These are phyloP conservation scores for Polysphondylium violaceum DNA, from an alignment of 78 protist species.

Conservation along the genomic window DNA sequence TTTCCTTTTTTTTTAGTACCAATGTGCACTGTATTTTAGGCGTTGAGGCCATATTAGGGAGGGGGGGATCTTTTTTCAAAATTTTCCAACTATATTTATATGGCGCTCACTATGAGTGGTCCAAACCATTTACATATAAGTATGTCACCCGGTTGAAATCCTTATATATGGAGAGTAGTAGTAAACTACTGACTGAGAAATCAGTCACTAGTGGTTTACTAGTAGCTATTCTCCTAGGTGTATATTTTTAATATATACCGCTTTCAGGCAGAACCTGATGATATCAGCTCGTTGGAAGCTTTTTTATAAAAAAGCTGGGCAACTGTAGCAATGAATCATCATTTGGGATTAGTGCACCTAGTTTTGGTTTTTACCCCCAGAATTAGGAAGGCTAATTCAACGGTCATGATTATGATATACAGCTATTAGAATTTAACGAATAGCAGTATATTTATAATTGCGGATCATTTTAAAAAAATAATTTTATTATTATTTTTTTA, in stretches of 20 bases:
- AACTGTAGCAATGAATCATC: slow-evolving; percentile 5
- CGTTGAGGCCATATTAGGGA: too few relatives aligned
- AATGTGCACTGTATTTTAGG: too few relatives aligned
- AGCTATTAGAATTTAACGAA: slow-evolving; percentile 4
- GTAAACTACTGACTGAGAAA: slow-evolving; percentile 5
- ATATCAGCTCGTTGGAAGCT: slow-evolving; percentile 7
- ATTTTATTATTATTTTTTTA: neutral
- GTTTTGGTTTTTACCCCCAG: slow-evolving; percentile 7
- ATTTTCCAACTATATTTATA: too few relatives aligned
- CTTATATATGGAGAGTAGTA: slow-evolving; percentile 4
- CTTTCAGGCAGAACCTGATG: slow-evolving; percentile 7
- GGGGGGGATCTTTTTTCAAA: too few relatives aligned
- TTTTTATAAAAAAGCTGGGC: slow-evolving; percentile 4
- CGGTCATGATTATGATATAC: slow-evolving; percentile 5
- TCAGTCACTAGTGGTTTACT: slow-evolving; percentile 1
- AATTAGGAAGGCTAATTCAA: slow-evolving; percentile 4
- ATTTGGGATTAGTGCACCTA: slow-evolving; percentile 6
- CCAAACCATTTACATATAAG: too few relatives aligned
- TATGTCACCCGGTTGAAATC: slow-evolving; percentile 7
- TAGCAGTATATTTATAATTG: neutral
- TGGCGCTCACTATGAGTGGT: too few relatives aligned
- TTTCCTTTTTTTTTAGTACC: too few relatives aligned
- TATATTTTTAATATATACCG: slow-evolving; percentile 2
- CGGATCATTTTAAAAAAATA: neutral
- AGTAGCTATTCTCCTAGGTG: slow-evolving; percentile 7